phyloP scores from a whole-genome alignment of 2,329 filamentous ascomycete species.

The Pezicula neosporulosa region DNA sequence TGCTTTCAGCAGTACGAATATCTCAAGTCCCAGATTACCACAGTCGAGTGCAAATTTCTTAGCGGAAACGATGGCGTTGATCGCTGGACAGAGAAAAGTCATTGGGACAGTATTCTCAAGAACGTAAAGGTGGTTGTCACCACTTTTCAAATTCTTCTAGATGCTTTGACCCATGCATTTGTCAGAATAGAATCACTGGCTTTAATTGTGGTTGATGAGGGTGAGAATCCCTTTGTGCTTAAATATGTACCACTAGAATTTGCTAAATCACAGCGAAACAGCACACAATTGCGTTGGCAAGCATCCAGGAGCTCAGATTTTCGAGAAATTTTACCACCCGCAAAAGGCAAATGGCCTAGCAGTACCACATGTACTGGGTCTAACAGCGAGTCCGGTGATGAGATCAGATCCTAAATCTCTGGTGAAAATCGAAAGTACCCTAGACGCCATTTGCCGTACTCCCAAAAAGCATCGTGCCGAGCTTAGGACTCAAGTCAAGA shows the following conservation, averaged over 20 bases:
- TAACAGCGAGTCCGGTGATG: constrained; percentile 30
- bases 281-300: constrained; percentile 29
- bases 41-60: constrained; percentile 47
- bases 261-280: constrained; percentile 7
- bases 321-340: constrained; percentile 26
- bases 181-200: constrained; percentile 50
- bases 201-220: constrained; percentile 65
- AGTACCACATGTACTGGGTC: constrained; percentile 27
- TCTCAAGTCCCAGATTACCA: constrained; percentile 55
- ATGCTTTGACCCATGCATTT: constrained; percentile 62
- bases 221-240: constrained; percentile 28
- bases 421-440: constrained; percentile 43
- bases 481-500: constrained; percentile 24
- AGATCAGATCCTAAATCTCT: constrained; percentile 21
- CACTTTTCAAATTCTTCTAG: constrained; percentile 55
- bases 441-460: constrained; percentile 52
- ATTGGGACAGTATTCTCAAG: constrained; percentile 56
- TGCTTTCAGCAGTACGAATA: constrained; percentile 63
- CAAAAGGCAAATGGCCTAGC: constrained; percentile 8
- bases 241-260: background rate
- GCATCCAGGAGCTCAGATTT: constrained; percentile 25
- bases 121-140: constrained; percentile 58
- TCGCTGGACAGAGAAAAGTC: constrained; percentile 54
- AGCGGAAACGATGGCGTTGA: constrained; percentile 57
- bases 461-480: constrained; percentile 53